Base-by-base conservation (phyloP, 345 rosid genomes). In the Noccaea caerulescens region DNA sequence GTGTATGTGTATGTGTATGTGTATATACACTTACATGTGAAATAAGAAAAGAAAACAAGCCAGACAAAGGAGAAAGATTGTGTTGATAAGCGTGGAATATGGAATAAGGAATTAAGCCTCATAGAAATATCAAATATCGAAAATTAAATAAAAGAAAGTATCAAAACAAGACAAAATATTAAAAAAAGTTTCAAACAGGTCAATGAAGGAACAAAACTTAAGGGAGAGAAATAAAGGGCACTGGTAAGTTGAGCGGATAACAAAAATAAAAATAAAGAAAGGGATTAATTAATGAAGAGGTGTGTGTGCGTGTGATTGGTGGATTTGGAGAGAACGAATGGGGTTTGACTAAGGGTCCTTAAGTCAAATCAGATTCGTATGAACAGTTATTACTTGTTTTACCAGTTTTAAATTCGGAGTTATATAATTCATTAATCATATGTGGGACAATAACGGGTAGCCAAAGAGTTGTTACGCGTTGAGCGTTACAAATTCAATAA, bases 301-400 rank as follows among this genome's bases (percentile, higher is more conserved):
- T 60, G 64, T 66, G 61, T 59, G 2, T 13, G 6, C 6, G 23
- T 74, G 49, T 74, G 55, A 74, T 67, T 67, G 68, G 73, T 37
- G 63, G 50, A 68, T 60, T 60, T 34, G 36, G 63, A 12, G 45
- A 66, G 33, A 58, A 16, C 13, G 12, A 45, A 63, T 23, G 10
- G 39, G 34, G 58, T 37, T 75, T 68, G 73, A 75, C 69, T 61
- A 16, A 2, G 4, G 14, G 69, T 75, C 49, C 53, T 54, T 54
- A 68, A 68, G 79, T 75, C 79, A 75, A 68, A 75, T 61, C 69
- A 61, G 34, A 68, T 61, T 75, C 61, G 13, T 68, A 53, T 59
- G 39, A 72, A 10, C 33, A 73, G n/a, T 20, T 68, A 47, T 16
- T 57, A 36, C 37, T 20, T 34, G 63, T 44, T 57, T 65, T 38